phyloP scores from a whole-genome alignment of 106 monocot species.

The Hemerocallis citrina region DNA sequence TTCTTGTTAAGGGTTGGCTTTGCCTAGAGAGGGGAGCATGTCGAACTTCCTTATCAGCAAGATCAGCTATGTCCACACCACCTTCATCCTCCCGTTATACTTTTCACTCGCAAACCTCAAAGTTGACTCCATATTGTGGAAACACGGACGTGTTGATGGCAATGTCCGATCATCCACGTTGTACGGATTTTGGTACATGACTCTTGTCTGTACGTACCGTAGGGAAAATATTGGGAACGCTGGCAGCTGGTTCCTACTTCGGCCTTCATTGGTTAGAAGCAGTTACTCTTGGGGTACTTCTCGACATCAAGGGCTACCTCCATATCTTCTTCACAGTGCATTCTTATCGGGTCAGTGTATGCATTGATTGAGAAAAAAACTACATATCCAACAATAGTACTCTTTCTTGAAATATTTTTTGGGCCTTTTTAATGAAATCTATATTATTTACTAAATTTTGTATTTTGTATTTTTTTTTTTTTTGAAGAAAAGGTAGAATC shows the following conservation, averaged over 20 bases:
- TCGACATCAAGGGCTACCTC: constrained; percentile 56
- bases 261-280: constrained; percentile 46
- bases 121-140: neutral
- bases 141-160: too few relatives aligned
- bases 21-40: constrained; percentile 49
- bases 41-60: constrained; percentile 43
- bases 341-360: too few relatives aligned
- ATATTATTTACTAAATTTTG: too few relatives aligned
- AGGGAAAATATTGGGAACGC: constrained; percentile 44
- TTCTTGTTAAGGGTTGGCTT: constrained; percentile 36
- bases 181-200: too few relatives aligned
- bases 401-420: too few relatives aligned
- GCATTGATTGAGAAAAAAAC: too few relatives aligned
- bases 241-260: constrained; percentile 9
- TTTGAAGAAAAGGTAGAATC: too few relatives aligned
- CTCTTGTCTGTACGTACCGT: too few relatives aligned
- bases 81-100: constrained; percentile 40
- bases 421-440: too few relatives aligned
- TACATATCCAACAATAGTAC: too few relatives aligned
- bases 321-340: constrained; percentile 35
- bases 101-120: constrained; percentile 10
- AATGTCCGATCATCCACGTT: too few relatives aligned
- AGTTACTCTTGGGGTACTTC: constrained; percentile 36
- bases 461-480: too few relatives aligned
- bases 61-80: constrained; percentile 43